These are phyloP conservation scores for Atalantia buxifolia DNA, from an alignment of 345 rosid genomes.

Conservation along the genomic window DNA sequence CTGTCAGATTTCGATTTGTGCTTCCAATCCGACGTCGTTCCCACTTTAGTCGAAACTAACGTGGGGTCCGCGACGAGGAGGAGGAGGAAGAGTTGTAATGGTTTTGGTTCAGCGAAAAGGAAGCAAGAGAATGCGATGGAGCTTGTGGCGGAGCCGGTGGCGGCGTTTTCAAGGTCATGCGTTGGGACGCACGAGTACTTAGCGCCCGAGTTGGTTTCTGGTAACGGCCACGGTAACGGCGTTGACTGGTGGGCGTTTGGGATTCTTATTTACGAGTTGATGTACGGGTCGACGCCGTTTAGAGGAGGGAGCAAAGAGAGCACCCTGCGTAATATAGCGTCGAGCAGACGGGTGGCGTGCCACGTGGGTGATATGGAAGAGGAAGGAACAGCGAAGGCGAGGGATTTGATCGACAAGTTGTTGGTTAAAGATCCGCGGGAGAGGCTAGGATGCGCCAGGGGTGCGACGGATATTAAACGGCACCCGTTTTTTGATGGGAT, in stretches of 20 bases:
- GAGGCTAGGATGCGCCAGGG: slow-evolving; percentile 74
- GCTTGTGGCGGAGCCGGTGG: slow-evolving; percentile 60
- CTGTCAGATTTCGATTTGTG: slow-evolving; percentile 81
- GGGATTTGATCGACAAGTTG: slow-evolving; percentile 67
- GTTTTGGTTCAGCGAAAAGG: slow-evolving; percentile 24
- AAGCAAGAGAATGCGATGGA: slow-evolving; percentile 39
- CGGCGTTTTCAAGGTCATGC: slow-evolving; percentile 62
- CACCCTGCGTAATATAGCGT: slow-evolving; percentile 69
- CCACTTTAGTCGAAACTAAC: slow-evolving; percentile 27
- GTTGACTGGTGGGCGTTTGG: slow-evolving; percentile 99
- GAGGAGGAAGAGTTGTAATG: slow-evolving; percentile 17
- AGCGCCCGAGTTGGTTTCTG: slow-evolving; percentile 82
- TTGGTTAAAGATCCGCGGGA: slow-evolving; percentile 68
- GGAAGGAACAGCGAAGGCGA: slow-evolving; percentile 50
- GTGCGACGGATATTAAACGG: slow-evolving; percentile 76
- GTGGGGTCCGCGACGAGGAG: background rate
- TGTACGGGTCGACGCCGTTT: slow-evolving; percentile 78
- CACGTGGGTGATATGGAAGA: slow-evolving; percentile 36
- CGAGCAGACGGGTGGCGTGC: slow-evolving; percentile 36
- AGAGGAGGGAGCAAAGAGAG: slow-evolving; percentile 66
- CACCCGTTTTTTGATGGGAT: slow-evolving; percentile 75
- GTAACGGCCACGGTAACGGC: slow-evolving; percentile 80
- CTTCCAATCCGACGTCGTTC: slow-evolving; percentile 54
- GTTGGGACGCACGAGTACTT: slow-evolving; percentile 96
- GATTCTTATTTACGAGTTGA: slow-evolving; percentile 62